These are phyloP conservation scores for Venturia oleaginea DNA, from an alignment of 2,329 filamentous ascomycete species.

Conservation along the genomic window DNA sequence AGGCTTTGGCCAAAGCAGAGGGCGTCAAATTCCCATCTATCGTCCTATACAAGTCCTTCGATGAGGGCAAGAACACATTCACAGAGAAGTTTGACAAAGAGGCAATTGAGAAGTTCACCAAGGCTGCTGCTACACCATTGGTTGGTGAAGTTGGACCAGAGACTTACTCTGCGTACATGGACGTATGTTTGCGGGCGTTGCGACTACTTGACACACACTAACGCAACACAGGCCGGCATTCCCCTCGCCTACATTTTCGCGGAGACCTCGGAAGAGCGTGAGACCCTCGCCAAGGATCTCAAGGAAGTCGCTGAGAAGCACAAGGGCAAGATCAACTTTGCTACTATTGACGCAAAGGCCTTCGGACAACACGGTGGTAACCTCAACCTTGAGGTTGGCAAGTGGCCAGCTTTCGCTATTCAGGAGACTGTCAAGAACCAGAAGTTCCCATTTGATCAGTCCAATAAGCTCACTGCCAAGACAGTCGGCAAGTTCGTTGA, in stretches of 20 bases:
- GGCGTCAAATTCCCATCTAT: slow-evolving; percentile 79
- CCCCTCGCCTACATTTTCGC: slow-evolving; percentile 97
- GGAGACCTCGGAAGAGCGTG: slow-evolving; percentile 82
- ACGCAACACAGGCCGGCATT: slow-evolving; percentile 54
- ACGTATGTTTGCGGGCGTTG: slow-evolving; percentile 31
- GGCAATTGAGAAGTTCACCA: slow-evolving; percentile 72
- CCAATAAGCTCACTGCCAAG: slow-evolving; percentile 65
- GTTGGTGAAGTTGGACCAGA: slow-evolving; percentile 95
- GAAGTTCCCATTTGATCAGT: slow-evolving; percentile 91
- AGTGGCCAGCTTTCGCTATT: slow-evolving; percentile 96
- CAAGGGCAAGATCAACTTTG: slow-evolving; percentile 94
- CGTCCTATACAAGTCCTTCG: slow-evolving; percentile 95
- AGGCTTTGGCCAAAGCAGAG: slow-evolving; percentile 76
- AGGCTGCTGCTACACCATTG: slow-evolving; percentile 76
- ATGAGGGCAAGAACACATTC: slow-evolving; percentile 88
- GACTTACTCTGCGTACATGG: slow-evolving; percentile 94
- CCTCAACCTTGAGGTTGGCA: slow-evolving; percentile 91
- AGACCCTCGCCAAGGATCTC: slow-evolving; percentile 63
- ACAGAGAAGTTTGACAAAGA: slow-evolving; percentile 73
- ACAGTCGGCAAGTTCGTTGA: slow-evolving; percentile 75
- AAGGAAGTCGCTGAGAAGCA: slow-evolving; percentile 84
- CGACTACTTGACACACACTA: slow-evolving; percentile 14
- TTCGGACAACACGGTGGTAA: slow-evolving; percentile 94
- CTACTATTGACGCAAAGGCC: slow-evolving; percentile 87
- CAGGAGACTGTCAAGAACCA: slow-evolving; percentile 92